phyloP scores from a whole-genome alignment of 805 yeast species.

The Wickerhamomyces bovis region DNA sequence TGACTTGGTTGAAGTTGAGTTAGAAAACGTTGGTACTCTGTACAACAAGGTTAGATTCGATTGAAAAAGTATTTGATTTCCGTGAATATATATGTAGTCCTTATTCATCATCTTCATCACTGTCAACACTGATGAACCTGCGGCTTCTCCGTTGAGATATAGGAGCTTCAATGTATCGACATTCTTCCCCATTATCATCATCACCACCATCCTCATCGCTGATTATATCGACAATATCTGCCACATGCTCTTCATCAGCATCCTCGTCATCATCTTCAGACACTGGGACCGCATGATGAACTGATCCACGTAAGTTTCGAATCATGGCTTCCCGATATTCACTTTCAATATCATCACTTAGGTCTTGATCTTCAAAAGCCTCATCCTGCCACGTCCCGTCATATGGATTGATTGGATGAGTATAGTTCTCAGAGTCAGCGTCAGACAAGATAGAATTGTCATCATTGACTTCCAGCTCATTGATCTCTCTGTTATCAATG shows the following conservation, averaged over 20 bases:
- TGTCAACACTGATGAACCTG: background rate
- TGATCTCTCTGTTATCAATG: background rate
- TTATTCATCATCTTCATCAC: background rate
- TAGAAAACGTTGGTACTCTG: slow-evolving; percentile 38
- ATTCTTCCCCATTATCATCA: background rate
- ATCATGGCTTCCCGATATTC: background rate
- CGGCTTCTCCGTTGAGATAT: background rate
- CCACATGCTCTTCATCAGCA: background rate
- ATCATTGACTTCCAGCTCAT: background rate
- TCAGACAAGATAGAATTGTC: background rate
- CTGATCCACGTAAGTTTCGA: background rate
- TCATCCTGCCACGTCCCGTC: background rate
- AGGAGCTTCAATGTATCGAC: background rate
- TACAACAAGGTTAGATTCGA: slow-evolving; percentile 32
- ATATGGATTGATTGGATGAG: background rate
- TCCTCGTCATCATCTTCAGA: background rate
- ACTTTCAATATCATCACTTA: background rate
- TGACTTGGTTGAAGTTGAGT: slow-evolving; percentile 35
- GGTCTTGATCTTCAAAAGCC: background rate
- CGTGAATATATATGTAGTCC: background rate
- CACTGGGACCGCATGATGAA: background rate
- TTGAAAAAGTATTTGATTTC: background rate
- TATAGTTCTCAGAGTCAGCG: background rate
- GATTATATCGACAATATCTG: background rate
- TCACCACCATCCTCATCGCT: background rate